Percentiles rank a stretch among this genome's conserved stretches.
These are phyloP conservation scores for Hygrophila difformis DNA, from an alignment of 257 asterid species.

Conservation along the genomic window DNA sequence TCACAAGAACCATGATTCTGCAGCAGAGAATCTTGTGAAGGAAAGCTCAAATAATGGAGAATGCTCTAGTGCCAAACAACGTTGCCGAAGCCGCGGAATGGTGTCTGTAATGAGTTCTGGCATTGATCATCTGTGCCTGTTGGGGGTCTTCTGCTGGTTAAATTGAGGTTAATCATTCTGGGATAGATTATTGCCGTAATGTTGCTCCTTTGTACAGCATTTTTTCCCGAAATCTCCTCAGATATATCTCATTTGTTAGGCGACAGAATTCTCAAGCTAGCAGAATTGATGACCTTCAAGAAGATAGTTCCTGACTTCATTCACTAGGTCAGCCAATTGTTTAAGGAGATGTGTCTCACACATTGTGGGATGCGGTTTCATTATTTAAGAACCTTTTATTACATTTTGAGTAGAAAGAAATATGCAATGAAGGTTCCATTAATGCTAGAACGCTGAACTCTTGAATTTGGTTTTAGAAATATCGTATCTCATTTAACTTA, in stretches of 20 bases:
- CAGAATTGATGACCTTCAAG: conserved; percentile 6
- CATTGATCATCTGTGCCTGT: conserved; percentile 16
- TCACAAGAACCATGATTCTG: conserved; percentile 29
- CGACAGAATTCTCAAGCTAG: conserved; percentile 20
- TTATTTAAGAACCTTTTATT: conserved; percentile 17
- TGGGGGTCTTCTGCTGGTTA: conserved; percentile 11
- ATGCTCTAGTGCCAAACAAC: conserved; percentile 43
- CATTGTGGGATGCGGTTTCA: conserved; percentile 32
- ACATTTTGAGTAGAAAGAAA: conserved; percentile 13
- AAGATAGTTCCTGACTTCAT: conserved; percentile 16
- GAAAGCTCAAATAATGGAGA: conserved; percentile 45
- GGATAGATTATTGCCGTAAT: conserved; percentile 19
- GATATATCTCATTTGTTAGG: conserved; percentile 22
- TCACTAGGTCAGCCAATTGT: conserved; percentile 34
- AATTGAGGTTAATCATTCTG: conserved; percentile 13
- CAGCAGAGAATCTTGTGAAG: conserved; percentile 28
- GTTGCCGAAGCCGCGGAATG: conserved; percentile 27
- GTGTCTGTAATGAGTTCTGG: conserved; percentile 77
- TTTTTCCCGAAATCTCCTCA: conserved; percentile 21
- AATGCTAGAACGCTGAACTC: conserved; percentile 15
- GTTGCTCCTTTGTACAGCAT: conserved; percentile 22
- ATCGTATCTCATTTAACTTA: conserved; percentile 4
- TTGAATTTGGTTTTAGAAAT: conserved; percentile 13
- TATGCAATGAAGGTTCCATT: conserved; percentile 11
- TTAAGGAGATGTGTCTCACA: conserved; percentile 24